Conservation (phyloP, 495 filamentous ascomycete genomes). For the Tuber melanosporum region DNA sequence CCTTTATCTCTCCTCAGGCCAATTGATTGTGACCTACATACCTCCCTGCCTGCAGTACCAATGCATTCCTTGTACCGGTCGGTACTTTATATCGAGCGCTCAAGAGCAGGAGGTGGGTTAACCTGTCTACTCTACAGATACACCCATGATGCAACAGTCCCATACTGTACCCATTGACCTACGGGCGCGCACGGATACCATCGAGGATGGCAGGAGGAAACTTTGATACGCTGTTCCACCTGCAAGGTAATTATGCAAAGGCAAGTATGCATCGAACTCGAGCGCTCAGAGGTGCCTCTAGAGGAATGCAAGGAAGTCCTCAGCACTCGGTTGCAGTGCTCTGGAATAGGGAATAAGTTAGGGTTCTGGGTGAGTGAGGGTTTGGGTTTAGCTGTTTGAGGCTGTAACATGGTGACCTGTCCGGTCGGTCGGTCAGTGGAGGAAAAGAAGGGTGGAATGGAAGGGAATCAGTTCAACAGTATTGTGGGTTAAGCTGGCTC, state of each 20-base stretch:
- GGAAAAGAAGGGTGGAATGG: not conserved
- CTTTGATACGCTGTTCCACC: not conserved
- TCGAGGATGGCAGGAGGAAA: not conserved
- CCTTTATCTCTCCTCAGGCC: not conserved
- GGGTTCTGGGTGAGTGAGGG: not conserved
- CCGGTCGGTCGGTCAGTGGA: not conserved
- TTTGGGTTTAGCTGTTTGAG: not conserved
- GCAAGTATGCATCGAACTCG: not conserved
- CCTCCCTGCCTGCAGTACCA: not conserved
- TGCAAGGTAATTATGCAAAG: conserved; percentile 1
- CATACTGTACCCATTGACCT: not conserved
- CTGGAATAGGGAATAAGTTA: not conserved
- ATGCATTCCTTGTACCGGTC: not conserved
- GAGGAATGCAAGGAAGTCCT: not conserved
- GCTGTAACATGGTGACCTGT: not conserved
- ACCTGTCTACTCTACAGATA: not conserved
- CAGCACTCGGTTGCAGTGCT: not conserved
- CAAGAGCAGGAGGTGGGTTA: not conserved
- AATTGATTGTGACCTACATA: not conserved
- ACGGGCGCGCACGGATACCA: not conserved
- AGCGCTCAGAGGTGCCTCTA: not conserved
- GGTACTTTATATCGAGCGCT: not conserved
- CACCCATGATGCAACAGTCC: not conserved
- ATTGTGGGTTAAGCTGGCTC: not conserved
- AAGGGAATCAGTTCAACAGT: not conserved